Percentiles rank a stretch among this genome's conserved stretches.
phyloP scores from a whole-genome alignment of 2,329 filamentous ascomycete genomes.

The Microdochium trichocladiopsis region DNA sequence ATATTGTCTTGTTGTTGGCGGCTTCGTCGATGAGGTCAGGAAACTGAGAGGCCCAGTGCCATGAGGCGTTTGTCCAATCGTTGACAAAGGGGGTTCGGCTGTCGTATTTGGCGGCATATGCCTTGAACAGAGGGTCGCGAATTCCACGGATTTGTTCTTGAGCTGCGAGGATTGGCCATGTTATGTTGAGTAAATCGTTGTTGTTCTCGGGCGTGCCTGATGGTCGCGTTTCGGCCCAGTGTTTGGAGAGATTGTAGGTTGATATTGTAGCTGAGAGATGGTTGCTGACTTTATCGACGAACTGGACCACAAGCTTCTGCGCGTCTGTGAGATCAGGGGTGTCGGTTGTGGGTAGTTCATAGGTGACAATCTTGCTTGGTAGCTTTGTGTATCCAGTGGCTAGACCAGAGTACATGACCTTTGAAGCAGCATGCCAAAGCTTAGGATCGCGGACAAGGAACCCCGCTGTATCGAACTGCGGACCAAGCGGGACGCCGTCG shows the following conservation, averaged over 20 bases:
- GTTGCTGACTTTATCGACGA: background rate
- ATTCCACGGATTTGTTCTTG: background rate
- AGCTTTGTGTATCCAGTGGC: slow-evolving; percentile 13
- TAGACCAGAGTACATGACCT: slow-evolving; percentile 7
- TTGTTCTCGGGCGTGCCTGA: background rate
- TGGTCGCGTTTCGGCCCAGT: background rate
- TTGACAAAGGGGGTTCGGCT: slow-evolving; percentile 34
- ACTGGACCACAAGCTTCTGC: background rate
- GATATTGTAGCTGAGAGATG: slow-evolving; percentile 10
- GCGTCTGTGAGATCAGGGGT: background rate
- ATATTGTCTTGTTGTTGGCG: slow-evolving; percentile 40
- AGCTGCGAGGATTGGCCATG: background rate
- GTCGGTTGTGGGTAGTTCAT: background rate
- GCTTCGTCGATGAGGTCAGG: slow-evolving; percentile 28
- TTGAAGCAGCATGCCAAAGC: background rate
- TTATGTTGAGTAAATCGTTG: background rate
- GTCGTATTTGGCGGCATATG: slow-evolving; percentile 15
- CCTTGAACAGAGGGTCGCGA: background rate
- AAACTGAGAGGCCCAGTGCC: slow-evolving; percentile 27
- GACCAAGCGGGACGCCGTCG: slow-evolving; percentile 14
- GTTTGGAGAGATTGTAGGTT: background rate
- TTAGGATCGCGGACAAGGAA: slow-evolving; percentile 12
- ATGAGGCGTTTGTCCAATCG: slow-evolving; percentile 38
- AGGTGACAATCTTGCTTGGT: background rate
- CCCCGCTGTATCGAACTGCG: slow-evolving; percentile 20